Percentiles rank a stretch among this genome's conserved stretches.
phyloP scores from a whole-genome alignment of 352 stramenopile species.

The Salisapilia sapeloensis region DNA sequence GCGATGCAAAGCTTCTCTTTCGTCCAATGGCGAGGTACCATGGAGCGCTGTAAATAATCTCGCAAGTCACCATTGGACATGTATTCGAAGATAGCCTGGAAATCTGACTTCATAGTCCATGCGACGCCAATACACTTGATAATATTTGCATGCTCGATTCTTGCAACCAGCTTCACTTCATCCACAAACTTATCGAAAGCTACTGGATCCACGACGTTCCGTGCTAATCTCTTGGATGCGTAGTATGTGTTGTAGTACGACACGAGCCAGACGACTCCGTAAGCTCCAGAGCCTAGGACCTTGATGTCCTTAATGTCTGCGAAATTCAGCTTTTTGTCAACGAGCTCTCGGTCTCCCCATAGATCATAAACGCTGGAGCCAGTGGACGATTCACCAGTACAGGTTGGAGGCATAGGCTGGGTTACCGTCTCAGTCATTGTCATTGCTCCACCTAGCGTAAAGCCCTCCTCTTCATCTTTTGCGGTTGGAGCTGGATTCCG shows the following conservation, averaged over 20 bases:
- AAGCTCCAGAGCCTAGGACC: constrained; percentile 4
- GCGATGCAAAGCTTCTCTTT: constrained; percentile 5
- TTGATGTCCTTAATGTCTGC: constrained; percentile 4
- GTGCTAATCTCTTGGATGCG: constrained; percentile 10
- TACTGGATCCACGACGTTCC: constrained; percentile 3
- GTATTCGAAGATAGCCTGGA: constrained; percentile 13
- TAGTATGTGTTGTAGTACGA: constrained; percentile 6
- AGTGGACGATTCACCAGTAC: too few relatives aligned
- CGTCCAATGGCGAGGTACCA: too few relatives aligned
- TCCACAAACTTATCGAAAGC: constrained; percentile 7
- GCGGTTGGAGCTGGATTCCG: too few relatives aligned
- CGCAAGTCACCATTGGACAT: constrained; percentile 14
- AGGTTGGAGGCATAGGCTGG: too few relatives aligned
- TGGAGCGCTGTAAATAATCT: constrained; percentile 3
- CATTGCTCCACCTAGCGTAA: too few relatives aligned
- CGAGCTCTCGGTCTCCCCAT: too few relatives aligned
- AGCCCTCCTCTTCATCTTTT: too few relatives aligned
- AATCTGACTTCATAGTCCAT: constrained; percentile 14
- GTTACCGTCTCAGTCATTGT: too few relatives aligned
- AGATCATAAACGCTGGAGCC: too few relatives aligned
- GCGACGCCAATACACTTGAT: constrained; percentile 13
- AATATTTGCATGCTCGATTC: constrained; percentile 11
- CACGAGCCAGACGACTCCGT: constrained; percentile 15
- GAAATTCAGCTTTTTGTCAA: too few relatives aligned
- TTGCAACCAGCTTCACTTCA: constrained; percentile 6